Percentiles rank a stretch among this genome's conserved stretches.
phyloP scores from a whole-genome alignment of 2,329 filamentous ascomycete species.

The Ophiocordyceps robertsii region DNA sequence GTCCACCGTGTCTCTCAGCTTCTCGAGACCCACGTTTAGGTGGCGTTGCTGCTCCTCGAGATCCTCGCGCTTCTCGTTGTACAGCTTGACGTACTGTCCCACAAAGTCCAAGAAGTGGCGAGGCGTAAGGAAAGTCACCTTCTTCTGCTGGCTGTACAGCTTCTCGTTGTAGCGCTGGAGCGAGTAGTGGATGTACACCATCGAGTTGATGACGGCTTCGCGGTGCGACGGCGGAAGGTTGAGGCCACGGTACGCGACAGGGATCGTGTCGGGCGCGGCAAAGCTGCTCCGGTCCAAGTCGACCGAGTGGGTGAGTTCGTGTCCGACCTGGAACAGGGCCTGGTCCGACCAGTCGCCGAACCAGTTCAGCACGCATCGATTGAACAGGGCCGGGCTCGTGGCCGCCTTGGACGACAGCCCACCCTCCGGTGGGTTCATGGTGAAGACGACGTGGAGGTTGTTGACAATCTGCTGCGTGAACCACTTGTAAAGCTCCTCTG shows the following conservation, averaged over 20 bases:
- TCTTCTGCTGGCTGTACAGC: constrained; percentile 82
- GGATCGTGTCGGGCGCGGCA: constrained; percentile 76
- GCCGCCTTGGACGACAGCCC: constrained; percentile 92
- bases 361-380: constrained; percentile 99
- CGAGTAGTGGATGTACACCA: constrained; percentile 98
- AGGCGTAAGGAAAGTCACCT: constrained; percentile 84
- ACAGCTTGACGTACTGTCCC: constrained; percentile 91
- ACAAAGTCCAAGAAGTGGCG: constrained; percentile 98
- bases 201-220: constrained; percentile 87
- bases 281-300: constrained; percentile 86
- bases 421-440: constrained; percentile 97
- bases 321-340: constrained; percentile 93
- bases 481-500: constrained; percentile 99
- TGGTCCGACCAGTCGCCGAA: constrained; percentile 99
- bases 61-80: constrained; percentile 96
- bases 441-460: constrained; percentile 98
- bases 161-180: constrained; percentile 80
- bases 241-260: constrained; percentile 80
- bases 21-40: constrained; percentile 95
- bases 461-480: constrained; percentile 99
- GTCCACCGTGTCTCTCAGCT: constrained; percentile 89
- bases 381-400: constrained; percentile 96
- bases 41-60: constrained; percentile 97
- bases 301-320: constrained; percentile 89
- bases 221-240: constrained; percentile 76